phyloP scores from a whole-genome alignment of 441 rosid species.

The Macaranga tanarius region DNA sequence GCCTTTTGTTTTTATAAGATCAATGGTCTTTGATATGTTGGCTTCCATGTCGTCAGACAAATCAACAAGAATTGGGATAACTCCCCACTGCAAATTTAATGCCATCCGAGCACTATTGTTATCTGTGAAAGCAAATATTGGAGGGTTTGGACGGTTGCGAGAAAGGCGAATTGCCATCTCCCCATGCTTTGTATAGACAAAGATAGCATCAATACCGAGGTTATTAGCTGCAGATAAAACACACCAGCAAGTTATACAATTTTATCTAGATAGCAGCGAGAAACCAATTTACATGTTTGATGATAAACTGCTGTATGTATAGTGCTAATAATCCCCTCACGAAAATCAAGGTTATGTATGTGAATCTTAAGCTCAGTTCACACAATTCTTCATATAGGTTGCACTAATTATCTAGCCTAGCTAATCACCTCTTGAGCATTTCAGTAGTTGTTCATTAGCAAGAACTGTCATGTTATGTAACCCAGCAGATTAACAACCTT shows the following conservation, averaged over 20 bases:
- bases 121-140: conserved; percentile 84
- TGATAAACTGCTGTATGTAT: not conserved
- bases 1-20: conserved; percentile 79
- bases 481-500: not conserved
- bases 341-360: not conserved
- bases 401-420: too few relatives aligned
- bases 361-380: not conserved
- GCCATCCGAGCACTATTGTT: conserved; percentile 64
- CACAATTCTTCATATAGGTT: not conserved
- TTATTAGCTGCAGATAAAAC: conserved; percentile 68
- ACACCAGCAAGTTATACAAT: not conserved
- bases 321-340: not conserved
- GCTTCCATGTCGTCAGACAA: conserved; percentile 89
- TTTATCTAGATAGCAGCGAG: not conserved
- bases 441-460: not conserved
- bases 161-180: conserved; percentile 93
- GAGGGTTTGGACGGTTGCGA: conserved; percentile 90
- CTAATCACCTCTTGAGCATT: not conserved
- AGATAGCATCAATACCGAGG: conserved; percentile 82
- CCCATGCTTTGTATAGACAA: conserved; percentile 86
- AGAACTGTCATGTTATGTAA: not conserved
- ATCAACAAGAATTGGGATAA: conserved; percentile 76
- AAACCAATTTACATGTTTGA: not conserved
- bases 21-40: conserved; percentile 71
- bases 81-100: conserved; percentile 93